Conservation (phyloP, 208 protist species). For the Trypanosomatidae sp. region DNA sequence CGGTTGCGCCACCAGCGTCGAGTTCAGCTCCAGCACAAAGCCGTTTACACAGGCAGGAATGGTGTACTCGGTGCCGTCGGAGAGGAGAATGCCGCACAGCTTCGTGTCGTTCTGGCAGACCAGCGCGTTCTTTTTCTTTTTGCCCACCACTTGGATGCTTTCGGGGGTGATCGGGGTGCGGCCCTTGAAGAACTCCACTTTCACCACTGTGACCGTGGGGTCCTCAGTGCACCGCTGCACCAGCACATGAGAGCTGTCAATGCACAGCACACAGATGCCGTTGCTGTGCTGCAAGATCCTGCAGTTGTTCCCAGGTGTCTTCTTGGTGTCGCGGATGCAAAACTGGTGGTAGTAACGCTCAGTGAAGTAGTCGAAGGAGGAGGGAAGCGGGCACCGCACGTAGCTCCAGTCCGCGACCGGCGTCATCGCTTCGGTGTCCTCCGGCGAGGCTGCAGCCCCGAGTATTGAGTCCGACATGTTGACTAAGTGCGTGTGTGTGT, state of each 20-base stretch:
- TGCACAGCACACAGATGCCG: conserved; percentile 74
- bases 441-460: neutral
- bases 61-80: conserved; percentile 46
- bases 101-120: conserved; percentile 80
- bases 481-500: too few species aligned
- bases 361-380: conserved; percentile 76
- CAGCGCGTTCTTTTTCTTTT: conserved; percentile 83
- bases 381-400: conserved; percentile 26
- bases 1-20: conserved; percentile 50
- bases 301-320: conserved; percentile 63
- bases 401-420: conserved; percentile 16
- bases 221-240: conserved; percentile 14
- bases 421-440: neutral
- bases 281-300: conserved; percentile 87
- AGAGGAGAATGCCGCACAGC: conserved; percentile 60
- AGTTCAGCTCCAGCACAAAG: conserved; percentile 79
- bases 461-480: too few species aligned
- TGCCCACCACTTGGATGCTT: conserved; percentile 68
- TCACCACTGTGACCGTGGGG: conserved; percentile 6
- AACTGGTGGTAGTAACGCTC: conserved; percentile 85
- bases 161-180: conserved; percentile 47
- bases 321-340: conserved; percentile 63
- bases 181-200: conserved; percentile 34
- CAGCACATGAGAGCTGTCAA: conserved; percentile 67
- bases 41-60: conserved; percentile 80